phyloP scores from a whole-genome alignment of 257 asterid genomes.

The Capsicum pubescens region DNA sequence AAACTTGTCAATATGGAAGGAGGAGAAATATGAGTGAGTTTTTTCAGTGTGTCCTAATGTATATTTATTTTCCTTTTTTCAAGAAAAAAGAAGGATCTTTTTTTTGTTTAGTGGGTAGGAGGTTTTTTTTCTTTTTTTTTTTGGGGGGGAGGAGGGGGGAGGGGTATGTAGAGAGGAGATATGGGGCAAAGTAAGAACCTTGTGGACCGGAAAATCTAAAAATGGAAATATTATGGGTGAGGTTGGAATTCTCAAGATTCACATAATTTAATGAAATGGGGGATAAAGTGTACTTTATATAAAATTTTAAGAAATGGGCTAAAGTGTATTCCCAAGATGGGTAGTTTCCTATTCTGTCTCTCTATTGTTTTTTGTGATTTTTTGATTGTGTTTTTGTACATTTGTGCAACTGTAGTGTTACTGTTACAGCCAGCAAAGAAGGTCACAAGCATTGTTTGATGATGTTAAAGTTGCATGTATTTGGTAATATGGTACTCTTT shows the following conservation, averaged over 20 bases:
- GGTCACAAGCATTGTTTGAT: slow-evolving; percentile 12
- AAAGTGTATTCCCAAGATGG: neutral
- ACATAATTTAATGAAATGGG: neutral
- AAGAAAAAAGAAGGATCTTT: neutral
- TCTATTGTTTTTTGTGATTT: neutral
- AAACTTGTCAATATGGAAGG: no score
- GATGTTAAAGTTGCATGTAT: slow-evolving; percentile 38
- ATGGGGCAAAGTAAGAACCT: slow-evolving; percentile 29
- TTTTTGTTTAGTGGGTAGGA: neutral
- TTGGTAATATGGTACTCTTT: slow-evolving; percentile 30
- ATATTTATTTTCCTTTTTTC: neutral
- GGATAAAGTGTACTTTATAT: neutral
- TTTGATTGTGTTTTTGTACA: neutral
- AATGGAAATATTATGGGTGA: slow-evolving; percentile 6
- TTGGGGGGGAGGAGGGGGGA: neutral
- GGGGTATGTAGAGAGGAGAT: neutral
- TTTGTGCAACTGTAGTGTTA: slow-evolving; percentile 22
- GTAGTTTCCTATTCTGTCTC: slow-evolving; percentile 12
- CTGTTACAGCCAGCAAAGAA: slow-evolving; percentile 12
- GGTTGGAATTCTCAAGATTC: slow-evolving; percentile 22
- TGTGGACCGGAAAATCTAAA: slow-evolving; percentile 40
- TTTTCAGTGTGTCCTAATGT: neutral
- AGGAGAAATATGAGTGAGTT: no score
- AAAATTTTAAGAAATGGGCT: neutral
- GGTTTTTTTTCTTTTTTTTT: no score